Evolutionary conservation across 257 asterid genomes (phyloP), one percentile per base, ranked within the genome.

Genomic region (Thymus mandschuricus): DNA sequence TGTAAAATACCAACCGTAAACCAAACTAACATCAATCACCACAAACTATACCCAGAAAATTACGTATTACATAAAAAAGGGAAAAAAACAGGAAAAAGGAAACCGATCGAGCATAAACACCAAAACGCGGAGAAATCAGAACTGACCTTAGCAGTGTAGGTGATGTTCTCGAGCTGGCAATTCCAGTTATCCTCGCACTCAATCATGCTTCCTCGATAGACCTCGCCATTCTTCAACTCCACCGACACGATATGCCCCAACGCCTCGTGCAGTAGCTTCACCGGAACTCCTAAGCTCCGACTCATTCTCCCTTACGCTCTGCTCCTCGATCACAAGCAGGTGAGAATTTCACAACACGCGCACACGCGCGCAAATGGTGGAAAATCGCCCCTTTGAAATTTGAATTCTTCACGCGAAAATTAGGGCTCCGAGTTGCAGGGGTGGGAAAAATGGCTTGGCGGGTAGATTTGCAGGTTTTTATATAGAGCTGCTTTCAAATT

Each of bases 181-280:
- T 86, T 83, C 91, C 86, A 83, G 68, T 86, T 86, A 52, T 86
- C 90, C 77, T 83, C 90, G 71, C 90, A 86, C 82, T 83, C 90
- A 35, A 85, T 78, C 98, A 94, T 91, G 76, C 96, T 91, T 60
- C 98, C 97, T 46, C 97, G 82, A 60, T 94, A 94, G 0, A 94
- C 84, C 88, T 91, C 97, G 49, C 98, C 98, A 79, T 96, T 94
- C 80, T 89, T 94, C 67, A 91, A 84, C 80, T 94, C 97, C 58
- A 91, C 96, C 15, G 96, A 91, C 56, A 94, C 98, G 8, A 91
- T 71, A 79, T 94, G 97, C 5, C 97, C 97, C 28, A 97, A 85
- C 76, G 97, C 96, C 78, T 93, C 98, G 82, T 94, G 97, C 59
- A 94, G 90, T 77, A 94, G 92, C 92, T 94, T 94, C 88, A 94